phyloP scores from a whole-genome alignment of 352 stramenopile genomes.

The Pythium myriotylum region DNA sequence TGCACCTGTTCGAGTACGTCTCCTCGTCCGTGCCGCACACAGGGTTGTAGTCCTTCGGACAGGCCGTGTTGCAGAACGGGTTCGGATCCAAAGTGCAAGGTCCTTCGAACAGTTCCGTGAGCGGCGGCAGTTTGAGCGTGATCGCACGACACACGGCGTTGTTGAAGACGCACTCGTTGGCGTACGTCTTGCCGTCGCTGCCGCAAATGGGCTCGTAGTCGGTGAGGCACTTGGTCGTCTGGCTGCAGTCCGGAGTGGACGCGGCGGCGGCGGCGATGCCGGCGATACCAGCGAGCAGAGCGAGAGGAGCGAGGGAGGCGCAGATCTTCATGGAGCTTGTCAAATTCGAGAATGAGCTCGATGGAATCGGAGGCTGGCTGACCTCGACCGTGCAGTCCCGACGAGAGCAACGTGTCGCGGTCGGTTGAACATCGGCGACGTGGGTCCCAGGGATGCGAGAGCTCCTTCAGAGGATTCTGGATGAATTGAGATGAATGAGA shows the following conservation, averaged over 20 bases:
- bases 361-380: no score
- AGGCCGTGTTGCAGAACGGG: neutral
- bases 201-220: no score
- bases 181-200: no score
- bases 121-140: neutral
- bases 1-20: constrained; percentile 10
- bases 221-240: neutral
- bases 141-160: neutral
- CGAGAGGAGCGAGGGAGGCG: neutral
- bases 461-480: no score
- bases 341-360: no score
- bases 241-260: neutral
- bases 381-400: no score
- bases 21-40: constrained; percentile 12
- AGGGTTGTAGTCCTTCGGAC: neutral
- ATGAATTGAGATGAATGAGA: no score
- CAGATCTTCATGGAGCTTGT: neutral
- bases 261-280: no score
- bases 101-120: neutral
- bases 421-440: no score
- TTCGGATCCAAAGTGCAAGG: neutral
- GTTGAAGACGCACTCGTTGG: neutral
- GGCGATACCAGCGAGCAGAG: neutral
- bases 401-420: no score
- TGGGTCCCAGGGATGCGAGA: no score